Conservation (phyloP, 768 basidiomycete genomes). For the Lactarius evosmus region DNA sequence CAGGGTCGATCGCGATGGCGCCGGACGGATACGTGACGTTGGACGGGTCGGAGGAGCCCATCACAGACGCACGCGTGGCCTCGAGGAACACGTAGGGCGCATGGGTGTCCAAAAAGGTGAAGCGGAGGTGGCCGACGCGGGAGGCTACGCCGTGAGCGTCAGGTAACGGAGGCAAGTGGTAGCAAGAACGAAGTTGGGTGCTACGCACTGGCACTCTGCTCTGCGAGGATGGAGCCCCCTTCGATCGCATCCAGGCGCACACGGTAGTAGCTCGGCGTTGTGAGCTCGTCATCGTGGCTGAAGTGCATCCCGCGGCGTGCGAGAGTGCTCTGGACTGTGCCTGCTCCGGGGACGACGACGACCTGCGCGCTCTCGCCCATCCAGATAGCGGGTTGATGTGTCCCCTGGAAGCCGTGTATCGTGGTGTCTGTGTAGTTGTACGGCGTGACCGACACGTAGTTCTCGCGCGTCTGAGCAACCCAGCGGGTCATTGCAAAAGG, state of each 20-base stretch:
- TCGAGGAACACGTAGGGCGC: constrained; percentile 64
- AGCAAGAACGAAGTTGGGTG: background rate
- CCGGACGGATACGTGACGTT: constrained; percentile 57
- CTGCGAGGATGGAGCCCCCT: constrained; percentile 50
- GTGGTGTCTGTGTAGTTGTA: constrained; percentile 59
- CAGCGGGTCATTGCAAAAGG: constrained; percentile 87
- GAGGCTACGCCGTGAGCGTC: constrained; percentile 47
- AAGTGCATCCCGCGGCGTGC: constrained; percentile 57
- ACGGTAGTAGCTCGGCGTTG: constrained; percentile 53
- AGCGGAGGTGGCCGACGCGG: constrained; percentile 69
- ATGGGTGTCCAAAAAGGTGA: constrained; percentile 51
- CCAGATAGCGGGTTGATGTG: constrained; percentile 85
- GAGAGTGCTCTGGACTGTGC: constrained; percentile 50
- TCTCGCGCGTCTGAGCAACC: constrained; percentile 76
- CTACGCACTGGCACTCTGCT: constrained; percentile 60
- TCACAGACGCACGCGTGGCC: constrained; percentile 58
- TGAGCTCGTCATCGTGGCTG: constrained; percentile 50
- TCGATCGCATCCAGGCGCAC: constrained; percentile 53
- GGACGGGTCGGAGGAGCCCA: constrained; percentile 48
- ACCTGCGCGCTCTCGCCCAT: constrained; percentile 78
- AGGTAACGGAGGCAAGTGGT: background rate
- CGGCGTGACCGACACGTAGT: constrained; percentile 70
- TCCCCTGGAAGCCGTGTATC: constrained; percentile 76
- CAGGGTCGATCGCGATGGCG: constrained; percentile 44
- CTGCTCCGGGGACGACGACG: constrained; percentile 56